Conservation (phyloP, 257 asterid species). For the Ligustrum vulgare region DNA sequence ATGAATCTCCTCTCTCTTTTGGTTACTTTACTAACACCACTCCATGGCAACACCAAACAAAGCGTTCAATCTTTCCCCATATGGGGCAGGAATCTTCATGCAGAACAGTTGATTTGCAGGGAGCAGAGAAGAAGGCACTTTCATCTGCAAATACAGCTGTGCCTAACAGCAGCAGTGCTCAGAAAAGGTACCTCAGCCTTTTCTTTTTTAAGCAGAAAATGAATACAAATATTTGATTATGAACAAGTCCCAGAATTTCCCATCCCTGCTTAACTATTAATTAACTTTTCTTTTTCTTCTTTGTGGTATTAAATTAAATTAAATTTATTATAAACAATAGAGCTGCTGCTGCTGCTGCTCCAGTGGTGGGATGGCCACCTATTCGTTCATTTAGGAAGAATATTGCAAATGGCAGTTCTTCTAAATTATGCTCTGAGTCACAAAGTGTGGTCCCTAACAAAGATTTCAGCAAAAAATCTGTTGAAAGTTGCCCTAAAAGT, state of each 20-base stretch:
- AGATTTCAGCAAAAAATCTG: constrained; percentile 31
- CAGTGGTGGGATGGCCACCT: constrained; percentile 99
- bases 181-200: constrained; percentile 72
- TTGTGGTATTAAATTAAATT: neutral
- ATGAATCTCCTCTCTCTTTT: constrained; percentile 26
- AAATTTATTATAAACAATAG: constrained; percentile 28
- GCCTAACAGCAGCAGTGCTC: constrained; percentile 57
- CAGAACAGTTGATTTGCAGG: constrained; percentile 41
- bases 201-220: constrained; percentile 42
- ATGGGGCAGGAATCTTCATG: constrained; percentile 58
- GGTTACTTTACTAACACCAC: constrained; percentile 29
- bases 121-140: constrained; percentile 63
- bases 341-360: constrained; percentile 73
- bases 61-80: constrained; percentile 34
- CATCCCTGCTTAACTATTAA: neutral
- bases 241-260: neutral
- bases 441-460: constrained; percentile 37
- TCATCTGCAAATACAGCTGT: constrained; percentile 71
- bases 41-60: constrained; percentile 45
- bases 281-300: neutral
- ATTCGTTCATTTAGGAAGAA: constrained; percentile 76
- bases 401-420: constrained; percentile 50
- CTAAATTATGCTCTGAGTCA: constrained; percentile 41
- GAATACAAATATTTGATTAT: constrained; percentile 10
- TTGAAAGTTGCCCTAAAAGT: constrained; percentile 42